Conservation (phyloP, 2,329 filamentous ascomycete genomes). For the Graphilbum ipis-grandicollis region DNA sequence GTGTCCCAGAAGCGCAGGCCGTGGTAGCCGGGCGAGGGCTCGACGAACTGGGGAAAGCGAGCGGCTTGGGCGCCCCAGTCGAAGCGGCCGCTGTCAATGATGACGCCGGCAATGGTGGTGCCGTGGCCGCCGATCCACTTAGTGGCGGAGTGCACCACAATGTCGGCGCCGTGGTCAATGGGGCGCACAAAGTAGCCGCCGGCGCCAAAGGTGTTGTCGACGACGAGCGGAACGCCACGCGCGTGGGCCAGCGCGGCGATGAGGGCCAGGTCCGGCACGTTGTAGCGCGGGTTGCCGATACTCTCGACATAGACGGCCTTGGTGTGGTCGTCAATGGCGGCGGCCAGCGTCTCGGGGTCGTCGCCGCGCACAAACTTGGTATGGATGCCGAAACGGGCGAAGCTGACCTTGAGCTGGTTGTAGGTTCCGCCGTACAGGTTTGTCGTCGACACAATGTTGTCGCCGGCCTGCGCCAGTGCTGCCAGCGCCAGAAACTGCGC, state of each 20-base stretch:
- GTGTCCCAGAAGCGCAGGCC: constrained; percentile 90
- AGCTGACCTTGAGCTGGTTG: constrained; percentile 88
- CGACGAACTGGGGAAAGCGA: constrained; percentile 83
- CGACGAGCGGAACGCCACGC: constrained; percentile 49
- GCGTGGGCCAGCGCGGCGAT: constrained; percentile 65
- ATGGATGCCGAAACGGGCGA: constrained; percentile 70
- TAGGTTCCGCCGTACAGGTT: constrained; percentile 93
- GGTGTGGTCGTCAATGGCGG: constrained; percentile 78
- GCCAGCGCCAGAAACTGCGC: constrained; percentile 84
- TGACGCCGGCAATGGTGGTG: constrained; percentile 73
- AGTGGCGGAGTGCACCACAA: constrained; percentile 84
- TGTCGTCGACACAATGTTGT: constrained; percentile 83
- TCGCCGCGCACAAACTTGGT: constrained; percentile 82
- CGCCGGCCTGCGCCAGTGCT: constrained; percentile 69
- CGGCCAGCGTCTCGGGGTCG: constrained; percentile 58
- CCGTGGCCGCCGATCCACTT: constrained; percentile 97
- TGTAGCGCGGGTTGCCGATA: constrained; percentile 88
- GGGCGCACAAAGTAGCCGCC: constrained; percentile 78
- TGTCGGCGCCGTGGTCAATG: constrained; percentile 82
- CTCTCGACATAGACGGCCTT: constrained; percentile 86
- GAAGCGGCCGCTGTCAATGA: constrained; percentile 82
- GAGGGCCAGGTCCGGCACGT: constrained; percentile 77
- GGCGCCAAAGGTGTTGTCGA: constrained; percentile 91
- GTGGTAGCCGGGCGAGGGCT: constrained; percentile 80
- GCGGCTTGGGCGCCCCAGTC: constrained; percentile 75